Conservation (phyloP, 2,329 filamentous ascomycete genomes). For the Phyllosticta citrichinensis region DNA sequence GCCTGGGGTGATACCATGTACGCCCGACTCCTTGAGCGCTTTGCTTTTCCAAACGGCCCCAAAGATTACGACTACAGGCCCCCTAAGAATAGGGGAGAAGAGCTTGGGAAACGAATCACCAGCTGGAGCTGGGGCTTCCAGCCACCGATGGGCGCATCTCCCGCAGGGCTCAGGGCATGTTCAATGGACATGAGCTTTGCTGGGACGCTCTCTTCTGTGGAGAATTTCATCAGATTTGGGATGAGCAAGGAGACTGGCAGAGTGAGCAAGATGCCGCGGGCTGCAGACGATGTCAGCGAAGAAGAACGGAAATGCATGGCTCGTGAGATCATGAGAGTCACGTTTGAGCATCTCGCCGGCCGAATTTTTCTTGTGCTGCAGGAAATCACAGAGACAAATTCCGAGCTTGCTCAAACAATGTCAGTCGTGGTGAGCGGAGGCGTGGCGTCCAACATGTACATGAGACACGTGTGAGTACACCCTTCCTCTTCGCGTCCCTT, state of each 20-base stretch:
- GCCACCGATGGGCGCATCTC: slow-evolving; percentile 51
- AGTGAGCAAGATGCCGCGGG: slow-evolving; percentile 21
- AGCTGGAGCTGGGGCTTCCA: slow-evolving; percentile 58
- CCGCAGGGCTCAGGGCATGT: slow-evolving; percentile 23
- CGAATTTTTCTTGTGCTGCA: slow-evolving; percentile 63
- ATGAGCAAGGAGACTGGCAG: slow-evolving; percentile 21
- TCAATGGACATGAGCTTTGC: slow-evolving; percentile 47
- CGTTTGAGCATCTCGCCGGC: slow-evolving; percentile 78
- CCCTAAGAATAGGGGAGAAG: slow-evolving; percentile 49
- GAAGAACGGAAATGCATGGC: slow-evolving; percentile 61
- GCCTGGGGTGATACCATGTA: slow-evolving; percentile 60
- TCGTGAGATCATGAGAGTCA: slow-evolving; percentile 62
- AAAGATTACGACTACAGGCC: slow-evolving; percentile 44
- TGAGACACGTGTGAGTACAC: slow-evolving; percentile 50
- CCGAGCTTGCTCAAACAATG: slow-evolving; percentile 30
- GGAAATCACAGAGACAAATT: slow-evolving; percentile 12
- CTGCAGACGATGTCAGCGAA: slow-evolving; percentile 34
- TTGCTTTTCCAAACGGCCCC: slow-evolving; percentile 53
- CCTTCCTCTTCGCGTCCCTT: neutral
- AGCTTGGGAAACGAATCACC: slow-evolving; percentile 36
- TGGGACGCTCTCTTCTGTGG: slow-evolving; percentile 56
- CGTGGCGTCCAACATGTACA: slow-evolving; percentile 75
- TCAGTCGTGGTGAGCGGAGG: slow-evolving; percentile 77
- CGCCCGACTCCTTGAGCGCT: slow-evolving; percentile 66
- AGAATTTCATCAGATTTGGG: slow-evolving; percentile 42